Base-by-base conservation (phyloP, 305 asterid species). In the Solanum hybrid region DNA sequence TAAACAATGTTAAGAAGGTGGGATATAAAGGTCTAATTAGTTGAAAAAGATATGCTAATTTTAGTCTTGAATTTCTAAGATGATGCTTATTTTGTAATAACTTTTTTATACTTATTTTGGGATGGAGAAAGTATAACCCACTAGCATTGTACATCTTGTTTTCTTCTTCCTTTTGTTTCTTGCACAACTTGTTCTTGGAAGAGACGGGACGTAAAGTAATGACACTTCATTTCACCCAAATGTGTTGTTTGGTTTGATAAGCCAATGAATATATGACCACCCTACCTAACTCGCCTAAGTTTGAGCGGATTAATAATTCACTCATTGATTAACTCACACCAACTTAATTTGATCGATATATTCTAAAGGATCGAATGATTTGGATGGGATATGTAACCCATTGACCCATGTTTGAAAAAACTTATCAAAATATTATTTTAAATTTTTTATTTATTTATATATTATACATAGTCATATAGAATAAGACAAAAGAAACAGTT, bases 1-100 rank as follows among this genome's bases (percentile, higher is more conserved):
- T 61, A 0, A 61, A 61, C 11, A 61, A 0, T 3, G 4, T 20
- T 7, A 61, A 61, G 1, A 20, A 8, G 5, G 2, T 57, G 70
- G 9, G 3, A 11, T 7, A 68, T 24, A 10, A n/a, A 4, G 3
- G 7, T 70, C 8, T 70, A 68, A 1, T 2, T n/a, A 68, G 12
- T 51, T 51, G 22, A 15, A 65, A 68, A 10, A n/a, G 1, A 70
- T 70, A 24, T 70, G 3, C 7, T n/a, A 10, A 2, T 22, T 57
- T 65, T 65, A 3, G 10, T 65, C 0, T 8, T 1, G 13, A 65
- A 65, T 65, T 65, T 0, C 0, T 65, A 1, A 65, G 0, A 22
- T n/a, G 6, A 3, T n/a, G 0, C 1, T 22, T 65, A 65, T 9
- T 65, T 0, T 65, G 12, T 0, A 0, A 9, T 22, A 65, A 61